These are phyloP conservation scores for Cyclocybe aegerita DNA, from an alignment of 768 basidiomycete species.

Conservation along the genomic window DNA sequence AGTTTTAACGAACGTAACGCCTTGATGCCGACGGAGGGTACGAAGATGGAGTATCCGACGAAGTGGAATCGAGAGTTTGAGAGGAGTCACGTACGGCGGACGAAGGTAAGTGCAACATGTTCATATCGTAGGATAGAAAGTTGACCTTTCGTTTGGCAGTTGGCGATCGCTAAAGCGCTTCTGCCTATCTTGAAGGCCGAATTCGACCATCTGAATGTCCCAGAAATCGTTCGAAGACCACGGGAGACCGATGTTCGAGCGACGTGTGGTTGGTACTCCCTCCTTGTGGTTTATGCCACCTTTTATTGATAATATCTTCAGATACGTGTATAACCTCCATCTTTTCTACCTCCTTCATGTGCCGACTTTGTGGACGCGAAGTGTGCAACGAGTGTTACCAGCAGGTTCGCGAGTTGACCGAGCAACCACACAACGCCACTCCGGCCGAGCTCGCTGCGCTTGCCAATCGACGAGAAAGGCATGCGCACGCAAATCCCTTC, in stretches of 20 bases:
- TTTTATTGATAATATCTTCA: constrained; percentile 28
- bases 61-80: constrained; percentile 66
- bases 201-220: constrained; percentile 53
- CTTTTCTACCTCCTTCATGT: constrained; percentile 89
- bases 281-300: neutral
- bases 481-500: constrained; percentile 66
- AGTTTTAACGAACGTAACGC: constrained; percentile 64
- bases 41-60: constrained; percentile 62
- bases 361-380: constrained; percentile 87
- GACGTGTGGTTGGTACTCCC: constrained; percentile 67
- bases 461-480: constrained; percentile 55
- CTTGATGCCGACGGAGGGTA: constrained; percentile 43
- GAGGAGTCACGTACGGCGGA: constrained; percentile 47
- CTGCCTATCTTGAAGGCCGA: constrained; percentile 68
- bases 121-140: neutral
- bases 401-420: constrained; percentile 64
- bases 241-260: constrained; percentile 82
- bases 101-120: constrained; percentile 49
- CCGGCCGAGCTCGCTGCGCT: constrained; percentile 48
- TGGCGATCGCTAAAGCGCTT: constrained; percentile 65
- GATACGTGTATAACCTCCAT: constrained; percentile 95
- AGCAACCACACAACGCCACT: constrained; percentile 46
- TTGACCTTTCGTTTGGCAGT: constrained; percentile 33
- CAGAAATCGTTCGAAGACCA: constrained; percentile 66
- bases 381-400: constrained; percentile 83